A percentile compares a stretch with the other conserved stretches of the same genome.
phyloP scores from a whole-genome alignment of 148 eudicot genomes.

The Fagopyrum homotropicum region DNA sequence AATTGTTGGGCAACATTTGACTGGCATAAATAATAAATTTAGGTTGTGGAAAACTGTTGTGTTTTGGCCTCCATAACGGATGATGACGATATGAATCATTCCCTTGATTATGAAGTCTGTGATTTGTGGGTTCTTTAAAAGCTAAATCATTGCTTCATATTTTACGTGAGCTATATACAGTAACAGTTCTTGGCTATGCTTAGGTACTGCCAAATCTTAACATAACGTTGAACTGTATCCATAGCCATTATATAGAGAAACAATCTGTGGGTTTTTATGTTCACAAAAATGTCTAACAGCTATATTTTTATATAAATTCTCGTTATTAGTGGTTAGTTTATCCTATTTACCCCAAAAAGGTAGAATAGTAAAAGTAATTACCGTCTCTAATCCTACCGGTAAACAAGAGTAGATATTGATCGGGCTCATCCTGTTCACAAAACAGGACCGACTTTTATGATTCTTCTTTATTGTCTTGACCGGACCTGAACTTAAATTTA shows the following conservation, averaged over 20 bases:
- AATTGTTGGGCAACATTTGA: constrained; percentile 7
- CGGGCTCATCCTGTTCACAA: not conserved
- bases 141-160: not conserved
- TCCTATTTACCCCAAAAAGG: too few species aligned
- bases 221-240: not conserved
- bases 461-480: not conserved
- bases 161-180: not conserved
- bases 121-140: not conserved
- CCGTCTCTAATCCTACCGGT: too few species aligned
- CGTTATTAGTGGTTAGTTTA: too few species aligned
- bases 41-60: not conserved
- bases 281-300: too few species aligned
- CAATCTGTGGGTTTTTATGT: too few species aligned
- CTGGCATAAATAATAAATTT: constrained; percentile 6
- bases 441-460: not conserved
- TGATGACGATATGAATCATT: not conserved
- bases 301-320: too few species aligned
- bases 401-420: not conserved
- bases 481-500: not conserved
- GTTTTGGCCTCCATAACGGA: constrained; percentile 3
- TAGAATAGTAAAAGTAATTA: too few species aligned
- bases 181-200: not conserved
- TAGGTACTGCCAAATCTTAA: not conserved
- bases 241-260: not conserved
- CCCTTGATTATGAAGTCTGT: not conserved